Conservation (phyloP, 2,329 filamentous ascomycete species). For the Paecilomyces fulvus region DNA sequence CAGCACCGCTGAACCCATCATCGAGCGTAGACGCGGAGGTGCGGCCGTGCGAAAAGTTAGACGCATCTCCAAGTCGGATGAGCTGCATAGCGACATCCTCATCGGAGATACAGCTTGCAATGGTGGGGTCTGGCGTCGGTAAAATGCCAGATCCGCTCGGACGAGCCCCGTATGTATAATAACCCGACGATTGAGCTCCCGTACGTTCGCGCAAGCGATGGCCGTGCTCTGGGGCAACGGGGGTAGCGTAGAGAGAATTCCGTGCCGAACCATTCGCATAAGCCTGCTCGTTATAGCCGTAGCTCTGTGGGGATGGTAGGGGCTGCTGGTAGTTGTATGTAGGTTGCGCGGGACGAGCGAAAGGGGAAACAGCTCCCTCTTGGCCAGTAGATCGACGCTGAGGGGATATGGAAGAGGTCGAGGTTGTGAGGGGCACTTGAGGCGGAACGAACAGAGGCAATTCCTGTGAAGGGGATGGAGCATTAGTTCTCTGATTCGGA, state of each 20-base stretch:
- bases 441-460: slow-evolving; percentile 89
- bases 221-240: slow-evolving; percentile 45
- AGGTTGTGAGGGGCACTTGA: slow-evolving; percentile 87
- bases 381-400: slow-evolving; percentile 71
- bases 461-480: slow-evolving; percentile 53
- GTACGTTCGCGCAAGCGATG: slow-evolving; percentile 60
- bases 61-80: slow-evolving; percentile 90
- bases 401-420: slow-evolving; percentile 93
- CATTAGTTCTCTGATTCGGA: slow-evolving; percentile 5
- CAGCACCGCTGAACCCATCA: slow-evolving; percentile 84
- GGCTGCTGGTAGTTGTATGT: slow-evolving; percentile 70
- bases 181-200: slow-evolving; percentile 41
- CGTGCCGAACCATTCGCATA: slow-evolving; percentile 26
- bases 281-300: slow-evolving; percentile 44
- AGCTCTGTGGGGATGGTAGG: slow-evolving; percentile 77
- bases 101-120: slow-evolving; percentile 93
- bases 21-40: slow-evolving; percentile 90
- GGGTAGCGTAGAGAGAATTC: slow-evolving; percentile 52
- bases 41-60: slow-evolving; percentile 84
- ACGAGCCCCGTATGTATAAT: slow-evolving; percentile 32
- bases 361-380: slow-evolving; percentile 60
- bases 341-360: slow-evolving; percentile 66
- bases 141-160: slow-evolving; percentile 52
- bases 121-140: slow-evolving; percentile 92
- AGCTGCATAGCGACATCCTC: slow-evolving; percentile 96